phyloP scores from a whole-genome alignment of 192 early-diverging fungal species.

The Chytriomyces sp. region DNA sequence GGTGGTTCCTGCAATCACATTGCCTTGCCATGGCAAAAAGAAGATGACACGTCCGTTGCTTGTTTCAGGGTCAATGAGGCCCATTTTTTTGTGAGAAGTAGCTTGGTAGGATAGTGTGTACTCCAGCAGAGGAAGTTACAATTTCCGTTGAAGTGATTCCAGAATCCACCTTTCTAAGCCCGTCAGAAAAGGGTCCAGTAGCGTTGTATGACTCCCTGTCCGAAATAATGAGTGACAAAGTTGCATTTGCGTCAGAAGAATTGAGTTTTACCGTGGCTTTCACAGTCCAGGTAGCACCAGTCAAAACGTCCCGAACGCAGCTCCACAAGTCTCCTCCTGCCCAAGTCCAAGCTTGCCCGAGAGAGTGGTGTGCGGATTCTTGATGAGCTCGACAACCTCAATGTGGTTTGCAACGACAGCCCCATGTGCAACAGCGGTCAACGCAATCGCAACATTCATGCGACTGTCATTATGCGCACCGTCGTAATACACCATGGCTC shows the following conservation, averaged over 20 bases:
- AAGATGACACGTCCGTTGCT: slow-evolving; percentile 96
- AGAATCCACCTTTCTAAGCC: slow-evolving; percentile 87
- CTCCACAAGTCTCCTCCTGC: slow-evolving; percentile 73
- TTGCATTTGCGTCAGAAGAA: neutral
- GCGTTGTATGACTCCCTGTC: slow-evolving; percentile 89
- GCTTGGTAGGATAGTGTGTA: slow-evolving; percentile 92
- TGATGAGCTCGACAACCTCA: slow-evolving; percentile 82
- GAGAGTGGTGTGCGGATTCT: slow-evolving; percentile 53
- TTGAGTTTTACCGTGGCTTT: slow-evolving; percentile 60
- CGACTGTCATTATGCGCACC: slow-evolving; percentile 97
- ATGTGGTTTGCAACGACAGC: slow-evolving; percentile 92
- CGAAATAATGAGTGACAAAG: neutral
- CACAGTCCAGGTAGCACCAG: slow-evolving; percentile 84
- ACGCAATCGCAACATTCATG: slow-evolving; percentile 92
- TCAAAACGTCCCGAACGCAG: slow-evolving; percentile 78
- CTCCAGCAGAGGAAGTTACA: slow-evolving; percentile 90
- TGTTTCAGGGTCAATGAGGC: slow-evolving; percentile 90
- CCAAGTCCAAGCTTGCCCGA: slow-evolving; percentile 45
- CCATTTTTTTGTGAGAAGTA: slow-evolving; percentile 95
- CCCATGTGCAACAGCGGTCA: slow-evolving; percentile 88
- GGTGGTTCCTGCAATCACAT: slow-evolving; percentile 93
- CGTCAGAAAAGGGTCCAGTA: slow-evolving; percentile 81
- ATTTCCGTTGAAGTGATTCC: slow-evolving; percentile 70
- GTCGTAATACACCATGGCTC: slow-evolving; percentile 97
- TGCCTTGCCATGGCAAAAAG: slow-evolving; percentile 97